Evolutionary conservation across 2,329 filamentous ascomycete species (phyloP), one percentile per base, ranked within the genome.

Genomic region (Ophiostoma piceae): DNA sequence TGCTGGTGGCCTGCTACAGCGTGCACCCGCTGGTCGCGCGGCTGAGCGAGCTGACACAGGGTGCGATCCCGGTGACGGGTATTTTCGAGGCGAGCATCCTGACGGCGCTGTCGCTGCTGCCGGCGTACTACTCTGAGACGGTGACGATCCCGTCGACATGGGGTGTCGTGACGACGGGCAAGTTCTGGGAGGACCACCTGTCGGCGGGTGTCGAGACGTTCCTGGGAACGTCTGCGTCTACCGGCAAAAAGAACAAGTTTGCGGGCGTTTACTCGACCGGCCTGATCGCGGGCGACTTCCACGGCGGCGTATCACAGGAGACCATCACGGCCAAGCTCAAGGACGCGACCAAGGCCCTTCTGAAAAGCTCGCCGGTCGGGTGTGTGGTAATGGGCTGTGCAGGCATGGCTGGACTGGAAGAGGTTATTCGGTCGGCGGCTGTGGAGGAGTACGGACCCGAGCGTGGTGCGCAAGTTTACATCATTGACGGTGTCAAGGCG

Each of bases 1-100:
- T 96, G 72, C 84, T 97, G 0, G 85, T 97, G 1, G 93, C 93
- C 26, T 97, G 94, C 80, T 98, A 92, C 81, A 95, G 91, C 71
- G 87, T 90, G 0, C 93, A 97, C 76, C 88, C 90, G 0, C 84
- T 97, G 0, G 91, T 96, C 0, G 78, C 82, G 0, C 78, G 84
- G 67, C 80, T 96, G 16, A 78, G 75, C 77, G 68, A 79, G 6
- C 64, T 72, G 29, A 69, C 76, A 14, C 72, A 72, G 29, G 71
- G 74, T 16, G 73, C 73, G 11, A 71, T 85, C 80, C 78, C 87
- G 43, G 89, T 92, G 5, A 89, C 87, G 0, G 94, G 94, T 6
- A 97, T 98, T 70, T 95, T 97, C 76, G 94, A 97, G 79, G 90
- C 92, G 0, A 92, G 90, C 75, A 83, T 97, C 16, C 81, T 88